Evolutionary conservation across 2,329 filamentous ascomycete genomes (phyloP), one percentile per base, ranked within the genome.

Genomic region (Aspergillus sp.): DNA sequence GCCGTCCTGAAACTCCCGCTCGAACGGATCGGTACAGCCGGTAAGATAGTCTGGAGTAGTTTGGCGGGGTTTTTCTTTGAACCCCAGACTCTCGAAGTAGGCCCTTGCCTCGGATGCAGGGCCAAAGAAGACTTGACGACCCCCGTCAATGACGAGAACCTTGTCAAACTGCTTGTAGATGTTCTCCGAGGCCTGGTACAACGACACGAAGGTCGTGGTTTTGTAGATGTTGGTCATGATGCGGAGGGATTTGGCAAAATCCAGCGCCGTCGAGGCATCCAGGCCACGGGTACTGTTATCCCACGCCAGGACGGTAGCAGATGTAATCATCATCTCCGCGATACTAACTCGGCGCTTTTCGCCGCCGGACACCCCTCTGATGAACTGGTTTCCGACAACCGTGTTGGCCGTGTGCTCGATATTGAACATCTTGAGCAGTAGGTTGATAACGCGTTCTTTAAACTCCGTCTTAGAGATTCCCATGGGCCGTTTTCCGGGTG

Each of bases 361-460:
- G 51, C 87, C 89, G 56, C 88, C 90, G 43, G 85, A 90, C 0
- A 95, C 80, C 68, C 90, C 91, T 47, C 89, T 85, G 17, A 94
- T 81, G 57, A 93, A 90, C 1, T 84, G 82, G 57, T 94, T 88
- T 7, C 92, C 92, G 22, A 96, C 90, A 26, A 93, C 84, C 0
- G 92, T 96, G 66, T 91, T 82, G 47, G 84, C 82, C 0, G 90
- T 95, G 70, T 96, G 90, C 69, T 92, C 88, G 49, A 96, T 95
- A 66, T 93, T 94, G 78, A 96, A 95, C 88, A 95, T 94, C 65
- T 89, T 90, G 47, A 96, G 77, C 53, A 96, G 78, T 63, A 87
- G 82, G 16, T 83, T 80, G 55, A 92, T 76, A 52, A 95, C 84
- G 60, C 85, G 84, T 46, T 88, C 79, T 75, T 92, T 92, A 76